Conservation (phyloP, 345 rosid genomes). For the Hibiscus tridactylites region DNA sequence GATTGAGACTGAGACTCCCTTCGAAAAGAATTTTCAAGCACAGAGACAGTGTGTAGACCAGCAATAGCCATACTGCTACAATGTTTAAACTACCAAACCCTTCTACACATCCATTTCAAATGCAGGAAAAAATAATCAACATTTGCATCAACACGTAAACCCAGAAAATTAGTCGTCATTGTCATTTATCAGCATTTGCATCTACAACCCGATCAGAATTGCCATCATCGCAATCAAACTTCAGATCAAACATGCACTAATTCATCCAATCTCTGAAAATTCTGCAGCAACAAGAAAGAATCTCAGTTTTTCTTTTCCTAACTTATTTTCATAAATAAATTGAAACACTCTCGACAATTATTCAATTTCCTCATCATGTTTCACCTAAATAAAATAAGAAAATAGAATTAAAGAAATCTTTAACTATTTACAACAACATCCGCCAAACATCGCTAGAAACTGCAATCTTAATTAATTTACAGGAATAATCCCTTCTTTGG, state of each 20-base stretch:
- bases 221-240: constrained; percentile 16
- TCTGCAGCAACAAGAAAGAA: constrained; percentile 21
- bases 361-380: neutral
- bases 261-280: constrained; percentile 11
- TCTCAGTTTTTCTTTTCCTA: constrained; percentile 7
- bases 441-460: neutral
- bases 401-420: neutral
- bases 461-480: neutral
- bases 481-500: constrained; percentile 6
- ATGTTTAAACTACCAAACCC: constrained; percentile 14
- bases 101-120: constrained; percentile 39
- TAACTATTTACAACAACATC: neutral
- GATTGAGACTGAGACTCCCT: constrained; percentile 56
- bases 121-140: constrained; percentile 16
- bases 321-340: constrained; percentile 1
- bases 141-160: constrained; percentile 13
- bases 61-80: constrained; percentile 61
- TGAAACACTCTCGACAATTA: neutral
- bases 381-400: neutral
- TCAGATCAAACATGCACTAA: constrained; percentile 10
- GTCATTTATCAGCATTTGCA: constrained; percentile 13
- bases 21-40: constrained; percentile 59
- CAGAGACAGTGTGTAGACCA: constrained; percentile 68
- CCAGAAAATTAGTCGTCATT: constrained; percentile 14
- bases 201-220: constrained; percentile 19